Conservation (phyloP, 2,329 filamentous ascomycete species). For the Xylaria sp. region DNA sequence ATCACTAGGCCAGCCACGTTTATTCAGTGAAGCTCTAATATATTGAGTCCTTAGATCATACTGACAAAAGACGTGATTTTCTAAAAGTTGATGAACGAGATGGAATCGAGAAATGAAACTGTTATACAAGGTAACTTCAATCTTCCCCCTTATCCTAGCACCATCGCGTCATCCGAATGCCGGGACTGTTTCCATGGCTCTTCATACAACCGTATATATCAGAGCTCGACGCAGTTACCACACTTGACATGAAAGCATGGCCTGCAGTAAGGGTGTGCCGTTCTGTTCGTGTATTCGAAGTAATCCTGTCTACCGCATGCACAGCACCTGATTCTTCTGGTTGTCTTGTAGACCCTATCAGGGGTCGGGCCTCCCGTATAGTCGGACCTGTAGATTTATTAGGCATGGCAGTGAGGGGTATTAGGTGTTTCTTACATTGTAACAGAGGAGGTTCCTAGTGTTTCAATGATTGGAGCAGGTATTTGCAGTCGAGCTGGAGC, state of each 20-base stretch:
- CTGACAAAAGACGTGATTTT: too few species aligned
- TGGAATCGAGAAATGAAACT: too few species aligned
- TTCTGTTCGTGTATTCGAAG: slow-evolving; percentile 13
- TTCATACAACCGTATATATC: too few species aligned
- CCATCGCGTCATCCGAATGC: too few species aligned
- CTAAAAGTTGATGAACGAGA: too few species aligned
- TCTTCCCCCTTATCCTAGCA: too few species aligned
- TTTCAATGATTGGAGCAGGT: not conserved
- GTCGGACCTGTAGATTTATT: slow-evolving; percentile 4
- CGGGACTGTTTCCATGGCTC: too few species aligned
- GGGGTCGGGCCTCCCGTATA: not conserved
- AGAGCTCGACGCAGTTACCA: not conserved
- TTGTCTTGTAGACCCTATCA: not conserved
- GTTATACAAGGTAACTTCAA: too few species aligned
- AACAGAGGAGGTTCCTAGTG: not conserved
- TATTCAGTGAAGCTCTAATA: not conserved
- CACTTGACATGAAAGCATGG: slow-evolving; percentile 12
- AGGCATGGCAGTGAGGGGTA: not conserved
- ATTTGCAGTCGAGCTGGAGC: not conserved
- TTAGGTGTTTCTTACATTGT: slow-evolving; percentile 15
- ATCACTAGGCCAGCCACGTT: not conserved
- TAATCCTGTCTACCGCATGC: slow-evolving; percentile 8
- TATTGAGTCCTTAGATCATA: not conserved
- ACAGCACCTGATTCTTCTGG: slow-evolving; percentile 10
- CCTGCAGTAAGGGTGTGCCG: slow-evolving; percentile 9